Percentiles rank a stretch among this genome's conserved stretches.
Evolutionary conservation across 2,329 filamentous ascomycete genomes (phyloP).

Genomic region (Clarireedia monteithiana): DNA sequence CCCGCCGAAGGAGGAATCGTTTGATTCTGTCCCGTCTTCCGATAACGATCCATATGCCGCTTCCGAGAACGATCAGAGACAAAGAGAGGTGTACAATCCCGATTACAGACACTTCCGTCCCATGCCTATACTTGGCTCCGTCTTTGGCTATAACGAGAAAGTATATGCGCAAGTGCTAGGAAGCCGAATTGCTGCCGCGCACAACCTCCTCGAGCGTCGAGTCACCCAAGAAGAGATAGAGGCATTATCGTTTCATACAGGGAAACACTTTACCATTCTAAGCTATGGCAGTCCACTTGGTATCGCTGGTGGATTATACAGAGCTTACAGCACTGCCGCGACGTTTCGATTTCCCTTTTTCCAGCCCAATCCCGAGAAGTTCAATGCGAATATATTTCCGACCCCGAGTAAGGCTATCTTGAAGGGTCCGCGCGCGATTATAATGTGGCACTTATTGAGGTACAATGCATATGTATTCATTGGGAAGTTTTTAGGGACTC

Average conservation of each 20-base stretch:
- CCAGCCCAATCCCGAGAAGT: conserved; percentile 22
- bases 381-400: conserved; percentile 19
- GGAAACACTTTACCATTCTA: conserved; percentile 21
- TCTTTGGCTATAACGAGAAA: conserved; percentile 18
- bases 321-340: conserved; percentile 15
- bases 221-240: conserved; percentile 24
- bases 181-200: not conserved
- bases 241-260: conserved; percentile 22
- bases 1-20: conserved; percentile 9
- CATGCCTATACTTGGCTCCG: conserved; percentile 19
- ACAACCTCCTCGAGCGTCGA: conserved; percentile 14
- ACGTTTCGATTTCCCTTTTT: conserved; percentile 27
- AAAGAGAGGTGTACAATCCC: not conserved
- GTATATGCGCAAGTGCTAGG: not conserved
- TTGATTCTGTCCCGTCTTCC: conserved; percentile 20
- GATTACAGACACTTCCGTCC: conserved; percentile 17
- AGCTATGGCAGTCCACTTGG: conserved; percentile 23
- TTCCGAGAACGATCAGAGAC: not conserved
- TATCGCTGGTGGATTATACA: conserved; percentile 19
- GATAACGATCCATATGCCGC: conserved; percentile 24
- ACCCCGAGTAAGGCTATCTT: conserved; percentile 8
- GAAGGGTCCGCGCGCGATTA: conserved; percentile 12
- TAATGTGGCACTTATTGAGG: conserved; percentile 22
- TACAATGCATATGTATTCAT: conserved; percentile 17
- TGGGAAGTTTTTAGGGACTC: conserved; percentile 14